These are phyloP conservation scores for Penicillium arizonense DNA, from an alignment of 495 filamentous ascomycete species.

Conservation along the genomic window DNA sequence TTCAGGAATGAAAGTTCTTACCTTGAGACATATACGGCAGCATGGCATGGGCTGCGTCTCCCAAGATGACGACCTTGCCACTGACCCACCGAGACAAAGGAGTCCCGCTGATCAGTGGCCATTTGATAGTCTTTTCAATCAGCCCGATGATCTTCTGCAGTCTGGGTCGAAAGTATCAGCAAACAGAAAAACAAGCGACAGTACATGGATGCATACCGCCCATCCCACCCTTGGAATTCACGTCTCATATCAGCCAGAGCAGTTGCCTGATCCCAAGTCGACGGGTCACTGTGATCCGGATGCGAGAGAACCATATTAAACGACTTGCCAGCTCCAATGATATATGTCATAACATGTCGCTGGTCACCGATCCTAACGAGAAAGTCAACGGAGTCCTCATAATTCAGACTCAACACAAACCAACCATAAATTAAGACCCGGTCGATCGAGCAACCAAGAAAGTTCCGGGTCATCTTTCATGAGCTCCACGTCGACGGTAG, in stretches of 20 bases:
- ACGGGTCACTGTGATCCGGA: constrained; percentile 37
- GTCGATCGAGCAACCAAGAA: constrained; percentile 38
- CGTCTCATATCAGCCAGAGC: constrained; percentile 40
- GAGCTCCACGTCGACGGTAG: constrained; percentile 38
- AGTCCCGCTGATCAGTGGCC: constrained; percentile 34
- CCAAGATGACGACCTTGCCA: constrained; percentile 36
- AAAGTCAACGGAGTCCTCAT: background rate
- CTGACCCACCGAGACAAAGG: constrained; percentile 32
- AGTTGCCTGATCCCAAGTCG: constrained; percentile 34
- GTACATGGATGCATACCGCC: constrained; percentile 13
- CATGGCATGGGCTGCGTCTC: constrained; percentile 54
- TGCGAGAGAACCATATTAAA: constrained; percentile 55
- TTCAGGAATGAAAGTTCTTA: background rate
- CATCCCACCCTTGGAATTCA: constrained; percentile 45
- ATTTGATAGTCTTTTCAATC: constrained; percentile 38
- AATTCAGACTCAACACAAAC: no score
- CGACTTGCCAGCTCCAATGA: constrained; percentile 42
- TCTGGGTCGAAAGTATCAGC: constrained; percentile 11
- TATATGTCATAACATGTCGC: constrained; percentile 50
- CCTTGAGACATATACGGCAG: constrained; percentile 49
- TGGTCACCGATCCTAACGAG: constrained; percentile 30
- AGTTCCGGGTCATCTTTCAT: constrained; percentile 38
- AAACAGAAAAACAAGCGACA: background rate
- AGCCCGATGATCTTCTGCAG: constrained; percentile 37
- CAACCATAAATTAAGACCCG: constrained; percentile 43